Percentiles rank a stretch among this genome's conserved stretches.
These are phyloP conservation scores for Penicillium samsonianum DNA, from an alignment of 495 filamentous ascomycete species.

Conservation along the genomic window DNA sequence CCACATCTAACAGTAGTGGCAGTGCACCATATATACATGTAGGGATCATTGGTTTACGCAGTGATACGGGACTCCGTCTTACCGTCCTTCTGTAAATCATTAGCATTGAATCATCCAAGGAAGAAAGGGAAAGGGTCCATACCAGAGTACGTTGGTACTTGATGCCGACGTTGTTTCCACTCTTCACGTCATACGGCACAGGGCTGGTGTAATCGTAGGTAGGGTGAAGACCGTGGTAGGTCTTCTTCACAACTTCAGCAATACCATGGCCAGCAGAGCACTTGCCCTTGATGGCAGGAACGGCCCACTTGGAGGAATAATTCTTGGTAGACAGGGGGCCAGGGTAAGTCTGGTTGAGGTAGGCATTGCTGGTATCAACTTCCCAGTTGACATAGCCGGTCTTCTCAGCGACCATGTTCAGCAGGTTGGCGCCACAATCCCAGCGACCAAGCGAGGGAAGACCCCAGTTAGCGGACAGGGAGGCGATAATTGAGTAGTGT, in stretches of 20 bases:
- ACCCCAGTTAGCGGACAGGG: constrained; percentile 67
- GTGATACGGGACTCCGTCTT: constrained; percentile 22
- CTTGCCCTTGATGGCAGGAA: constrained; percentile 38
- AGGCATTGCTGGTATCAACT: constrained; percentile 45
- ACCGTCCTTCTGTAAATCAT: constrained; percentile 18
- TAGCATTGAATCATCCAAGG: background rate
- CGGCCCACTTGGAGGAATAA: constrained; percentile 42
- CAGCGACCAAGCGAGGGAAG: constrained; percentile 68
- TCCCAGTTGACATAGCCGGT: constrained; percentile 57
- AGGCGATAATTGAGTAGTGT: constrained; percentile 69
- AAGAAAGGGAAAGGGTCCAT: background rate
- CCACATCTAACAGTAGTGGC: background rate
- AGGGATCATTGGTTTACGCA: constrained; percentile 5
- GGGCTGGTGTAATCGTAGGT: constrained; percentile 50
- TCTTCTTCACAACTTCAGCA: constrained; percentile 43
- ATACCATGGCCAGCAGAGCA: constrained; percentile 53
- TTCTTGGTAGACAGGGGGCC: constrained; percentile 45
- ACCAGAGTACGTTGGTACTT: constrained; percentile 29
- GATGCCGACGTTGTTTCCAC: constrained; percentile 37
- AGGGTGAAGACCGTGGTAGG: constrained; percentile 33
- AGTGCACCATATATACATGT: background rate
- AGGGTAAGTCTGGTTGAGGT: constrained; percentile 49
- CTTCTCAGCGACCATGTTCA: constrained; percentile 59
- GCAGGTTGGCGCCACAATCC: constrained; percentile 71
- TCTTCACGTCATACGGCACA: constrained; percentile 40